Evolutionary conservation across 192 early-diverging fungal genomes (phyloP).

Genomic region (Umbelopsis ramanniana): DNA sequence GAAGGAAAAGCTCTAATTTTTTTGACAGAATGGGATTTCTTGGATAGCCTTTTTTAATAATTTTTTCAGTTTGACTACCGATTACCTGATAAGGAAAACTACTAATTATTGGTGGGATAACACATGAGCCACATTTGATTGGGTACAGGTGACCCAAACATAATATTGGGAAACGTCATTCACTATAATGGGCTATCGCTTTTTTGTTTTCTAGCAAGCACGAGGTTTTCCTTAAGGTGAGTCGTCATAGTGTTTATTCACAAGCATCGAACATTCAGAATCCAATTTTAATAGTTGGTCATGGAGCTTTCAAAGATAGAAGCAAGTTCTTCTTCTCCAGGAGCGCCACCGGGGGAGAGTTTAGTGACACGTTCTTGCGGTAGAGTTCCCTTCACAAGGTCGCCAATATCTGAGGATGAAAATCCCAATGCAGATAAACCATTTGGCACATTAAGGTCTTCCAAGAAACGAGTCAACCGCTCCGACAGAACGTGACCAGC

Average conservation of each 20-base stretch:
- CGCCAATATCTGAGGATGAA: constrained; percentile 65
- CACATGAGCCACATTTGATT: constrained; percentile 20
- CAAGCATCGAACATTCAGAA: neutral
- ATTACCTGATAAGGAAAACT: neutral
- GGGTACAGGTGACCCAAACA: constrained; percentile 9
- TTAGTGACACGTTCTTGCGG: constrained; percentile 94
- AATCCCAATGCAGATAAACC: constrained; percentile 83
- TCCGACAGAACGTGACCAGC: constrained; percentile 80
- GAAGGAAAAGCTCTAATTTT: neutral
- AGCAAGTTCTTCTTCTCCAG: constrained; percentile 66
- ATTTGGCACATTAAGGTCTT: constrained; percentile 78
- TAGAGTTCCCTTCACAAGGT: constrained; percentile 82
- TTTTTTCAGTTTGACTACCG: neutral
- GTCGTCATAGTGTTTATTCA: constrained; percentile 1
- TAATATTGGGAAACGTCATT: neutral
- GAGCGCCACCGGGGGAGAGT: constrained; percentile 72
- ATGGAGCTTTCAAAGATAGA: constrained; percentile 66
- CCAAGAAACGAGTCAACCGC: constrained; percentile 75
- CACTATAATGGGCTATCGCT: neutral
- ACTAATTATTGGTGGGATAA: neutral
- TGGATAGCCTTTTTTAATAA: neutral
- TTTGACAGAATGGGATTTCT: neutral
- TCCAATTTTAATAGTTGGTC: constrained; percentile 50
- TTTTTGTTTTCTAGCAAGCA: neutral
- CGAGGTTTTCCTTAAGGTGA: neutral